Evolutionary conservation across 1,139 yeast species (phyloP).

Genomic region (Debaryomycetaceae sp.): DNA sequence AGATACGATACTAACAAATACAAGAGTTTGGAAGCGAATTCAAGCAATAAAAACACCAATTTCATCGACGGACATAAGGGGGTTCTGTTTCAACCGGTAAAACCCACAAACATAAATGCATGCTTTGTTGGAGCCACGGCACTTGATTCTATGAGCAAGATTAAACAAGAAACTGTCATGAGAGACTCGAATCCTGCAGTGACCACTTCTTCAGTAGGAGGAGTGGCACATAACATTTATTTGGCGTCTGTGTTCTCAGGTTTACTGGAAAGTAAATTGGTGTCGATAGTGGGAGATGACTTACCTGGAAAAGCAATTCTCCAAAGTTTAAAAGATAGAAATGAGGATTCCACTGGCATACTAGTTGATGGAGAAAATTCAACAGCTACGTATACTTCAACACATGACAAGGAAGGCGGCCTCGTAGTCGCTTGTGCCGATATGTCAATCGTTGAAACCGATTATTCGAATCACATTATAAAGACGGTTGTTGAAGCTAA

Average conservation of each 20-base stretch:
- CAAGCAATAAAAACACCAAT: not conserved
- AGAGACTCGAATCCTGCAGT: conserved; percentile 75
- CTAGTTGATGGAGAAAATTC: conserved; percentile 14
- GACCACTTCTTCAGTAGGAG: conserved; percentile 62
- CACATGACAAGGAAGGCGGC: conserved; percentile 61
- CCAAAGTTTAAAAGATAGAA: conserved; percentile 18
- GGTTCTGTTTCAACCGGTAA: not conserved
- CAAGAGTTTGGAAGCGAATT: not conserved
- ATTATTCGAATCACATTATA: conserved; percentile 37
- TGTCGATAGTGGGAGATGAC: conserved; percentile 63
- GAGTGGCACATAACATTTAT: conserved; percentile 79
- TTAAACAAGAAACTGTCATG: conserved; percentile 23
- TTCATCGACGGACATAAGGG: not conserved
- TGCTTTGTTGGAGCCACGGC: conserved; percentile 76
- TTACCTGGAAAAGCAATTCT: conserved; percentile 45
- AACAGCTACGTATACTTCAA: conserved; percentile 73
- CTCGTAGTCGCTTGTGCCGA: conserved; percentile 79
- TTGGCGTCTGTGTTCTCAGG: conserved; percentile 41
- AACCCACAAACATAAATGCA: conserved; percentile 14
- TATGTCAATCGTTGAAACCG: conserved; percentile 62
- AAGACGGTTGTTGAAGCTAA: conserved; percentile 24
- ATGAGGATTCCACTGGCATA: conserved; percentile 42
- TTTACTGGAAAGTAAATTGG: conserved; percentile 30
- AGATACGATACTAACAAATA: too few species aligned
- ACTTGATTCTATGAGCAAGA: conserved; percentile 59